These are phyloP conservation scores for Skeletonema tropicum DNA, from an alignment of 108 stramenopile species.

Conservation along the genomic window DNA sequence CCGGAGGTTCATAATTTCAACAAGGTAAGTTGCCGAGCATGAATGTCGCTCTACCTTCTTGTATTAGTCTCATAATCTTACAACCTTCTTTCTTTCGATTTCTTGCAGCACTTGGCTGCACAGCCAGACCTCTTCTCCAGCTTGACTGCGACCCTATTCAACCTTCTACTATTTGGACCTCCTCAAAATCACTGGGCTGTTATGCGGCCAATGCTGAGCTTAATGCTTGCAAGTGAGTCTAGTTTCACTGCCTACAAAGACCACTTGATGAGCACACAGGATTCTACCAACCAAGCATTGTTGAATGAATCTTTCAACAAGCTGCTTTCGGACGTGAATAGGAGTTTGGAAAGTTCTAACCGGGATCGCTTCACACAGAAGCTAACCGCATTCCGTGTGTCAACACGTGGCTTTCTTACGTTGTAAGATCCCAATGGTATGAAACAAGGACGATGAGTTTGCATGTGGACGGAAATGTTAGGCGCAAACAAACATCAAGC, in stretches of 20 bases:
- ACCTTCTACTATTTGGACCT: slow-evolving; percentile 92
- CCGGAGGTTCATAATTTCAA: slow-evolving; percentile 83
- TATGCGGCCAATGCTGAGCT: slow-evolving; percentile 96
- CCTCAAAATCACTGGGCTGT: slow-evolving; percentile 98
- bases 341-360: slow-evolving; percentile 93
- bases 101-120: slow-evolving; percentile 72
- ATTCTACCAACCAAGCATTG: slow-evolving; percentile 86
- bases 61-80: neutral
- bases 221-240: slow-evolving; percentile 93
- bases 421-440: slow-evolving; percentile 49
- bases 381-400: slow-evolving; percentile 93
- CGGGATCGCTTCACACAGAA: slow-evolving; percentile 96
- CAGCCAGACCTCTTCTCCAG: slow-evolving; percentile 90
- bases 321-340: slow-evolving; percentile 88
- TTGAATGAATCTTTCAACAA: slow-evolving; percentile 92
- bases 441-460: neutral
- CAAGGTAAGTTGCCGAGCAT: slow-evolving; percentile 55
- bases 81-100: neutral
- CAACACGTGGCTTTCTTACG: slow-evolving; percentile 92
- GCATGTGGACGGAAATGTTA: neutral
- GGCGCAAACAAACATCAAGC: too few species aligned
- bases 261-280: slow-evolving; percentile 89
- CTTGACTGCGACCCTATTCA: slow-evolving; percentile 95
- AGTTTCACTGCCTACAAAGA: slow-evolving; percentile 93
- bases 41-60: slow-evolving; percentile 5